These are phyloP conservation scores for Pseudohyphozyma bogoriensis DNA, from an alignment of 768 basidiomycete genomes.

Conservation along the genomic window DNA sequence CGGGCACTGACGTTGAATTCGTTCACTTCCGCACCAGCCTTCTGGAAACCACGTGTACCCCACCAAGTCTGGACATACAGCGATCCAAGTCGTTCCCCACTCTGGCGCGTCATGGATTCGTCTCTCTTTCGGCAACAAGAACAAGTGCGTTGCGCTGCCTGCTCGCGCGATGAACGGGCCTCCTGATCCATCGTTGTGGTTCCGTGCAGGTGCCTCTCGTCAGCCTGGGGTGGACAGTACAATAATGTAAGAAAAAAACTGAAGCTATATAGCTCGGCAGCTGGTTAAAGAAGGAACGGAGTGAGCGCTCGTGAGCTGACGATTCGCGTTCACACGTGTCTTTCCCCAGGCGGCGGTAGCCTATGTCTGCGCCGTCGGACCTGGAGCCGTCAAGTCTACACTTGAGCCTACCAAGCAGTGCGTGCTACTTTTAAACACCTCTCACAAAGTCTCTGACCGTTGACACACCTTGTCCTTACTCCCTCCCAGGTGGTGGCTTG, in stretches of 20 bases:
- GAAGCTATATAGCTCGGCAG: too few relatives aligned
- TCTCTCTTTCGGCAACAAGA: conserved; percentile 7
- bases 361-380: conserved; percentile 23
- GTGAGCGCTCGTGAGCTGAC: too few relatives aligned
- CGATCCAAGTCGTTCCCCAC: background rate
- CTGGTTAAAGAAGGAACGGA: too few relatives aligned
- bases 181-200: conserved; percentile 12
- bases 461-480: background rate
- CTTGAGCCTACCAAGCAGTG: conserved; percentile 26
- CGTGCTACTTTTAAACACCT: background rate
- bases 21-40: background rate
- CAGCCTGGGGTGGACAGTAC: background rate
- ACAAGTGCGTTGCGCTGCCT: conserved; percentile 27
- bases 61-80: background rate
- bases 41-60: conserved; percentile 23
- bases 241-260: conserved; percentile 2
- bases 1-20: background rate
- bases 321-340: background rate
- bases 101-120: conserved; percentile 10
- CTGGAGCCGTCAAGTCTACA: conserved; percentile 7
- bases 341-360: background rate
- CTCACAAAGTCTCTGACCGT: background rate
- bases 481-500: conserved; percentile 17
- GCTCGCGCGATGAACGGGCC: conserved; percentile 3
- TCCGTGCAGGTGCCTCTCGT: too few relatives aligned